Conservation (phyloP, 352 stramenopile genomes). For the Globisporangium recalcitrans region DNA sequence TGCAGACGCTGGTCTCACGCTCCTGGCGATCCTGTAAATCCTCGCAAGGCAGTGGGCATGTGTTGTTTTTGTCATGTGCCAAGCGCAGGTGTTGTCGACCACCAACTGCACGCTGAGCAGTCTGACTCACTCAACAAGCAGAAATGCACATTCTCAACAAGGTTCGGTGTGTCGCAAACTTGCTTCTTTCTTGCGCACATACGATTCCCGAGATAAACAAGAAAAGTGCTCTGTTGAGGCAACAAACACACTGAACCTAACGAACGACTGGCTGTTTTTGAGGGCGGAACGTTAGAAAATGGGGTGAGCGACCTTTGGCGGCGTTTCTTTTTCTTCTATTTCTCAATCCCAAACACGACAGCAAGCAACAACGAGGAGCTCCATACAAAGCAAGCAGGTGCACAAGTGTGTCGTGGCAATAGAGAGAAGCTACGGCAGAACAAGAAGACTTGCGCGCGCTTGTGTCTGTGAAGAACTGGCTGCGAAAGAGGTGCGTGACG, state of each 20-base stretch:
- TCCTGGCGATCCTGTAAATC: neutral
- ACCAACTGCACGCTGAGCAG: neutral
- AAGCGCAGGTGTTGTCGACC: too few species aligned
- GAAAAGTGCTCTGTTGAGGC: too few species aligned
- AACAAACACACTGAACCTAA: too few species aligned
- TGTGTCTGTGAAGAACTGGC: too few species aligned
- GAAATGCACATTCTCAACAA: too few species aligned
- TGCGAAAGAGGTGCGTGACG: neutral
- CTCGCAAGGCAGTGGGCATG: too few species aligned
- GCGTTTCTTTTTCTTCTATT: neutral
- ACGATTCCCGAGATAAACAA: too few species aligned
- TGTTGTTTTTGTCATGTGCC: too few species aligned
- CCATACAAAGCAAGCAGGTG: neutral
- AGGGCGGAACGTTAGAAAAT: neutral
- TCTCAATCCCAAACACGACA: too few species aligned
- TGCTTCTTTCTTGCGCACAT: too few species aligned
- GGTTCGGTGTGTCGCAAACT: too few species aligned
- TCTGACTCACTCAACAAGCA: too few species aligned
- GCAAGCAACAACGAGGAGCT: neutral
- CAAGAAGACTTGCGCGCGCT: neutral
- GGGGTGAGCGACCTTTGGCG: neutral
- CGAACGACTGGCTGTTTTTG: neutral
- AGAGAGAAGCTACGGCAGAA: neutral
- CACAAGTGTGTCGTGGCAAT: neutral
- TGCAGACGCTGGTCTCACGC: neutral